Percentiles rank a stretch among this genome's conserved stretches.
These are phyloP conservation scores for Coemansia sp. DNA, from an alignment of 192 early-diverging fungal genomes.

Conservation along the genomic window DNA sequence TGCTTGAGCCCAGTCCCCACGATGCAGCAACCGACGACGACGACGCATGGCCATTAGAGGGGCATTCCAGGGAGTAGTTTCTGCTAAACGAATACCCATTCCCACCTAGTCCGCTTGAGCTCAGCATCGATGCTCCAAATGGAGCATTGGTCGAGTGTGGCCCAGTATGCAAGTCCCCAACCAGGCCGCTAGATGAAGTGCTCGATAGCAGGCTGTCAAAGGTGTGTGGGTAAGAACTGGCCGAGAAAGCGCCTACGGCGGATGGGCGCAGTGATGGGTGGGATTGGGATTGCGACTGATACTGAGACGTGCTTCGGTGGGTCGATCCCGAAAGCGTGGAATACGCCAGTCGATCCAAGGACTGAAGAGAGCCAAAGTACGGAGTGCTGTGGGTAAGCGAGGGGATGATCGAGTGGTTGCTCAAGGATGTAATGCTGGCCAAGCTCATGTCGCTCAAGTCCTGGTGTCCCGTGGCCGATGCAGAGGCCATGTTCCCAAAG, in stretches of 20 bases:
- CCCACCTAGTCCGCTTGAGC: not conserved
- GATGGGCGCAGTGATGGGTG: slow-evolving; percentile 1
- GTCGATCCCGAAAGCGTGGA: slow-evolving; percentile 7
- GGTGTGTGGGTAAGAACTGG: slow-evolving; percentile 13
- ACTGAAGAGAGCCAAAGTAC: slow-evolving; percentile 45
- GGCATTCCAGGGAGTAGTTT: slow-evolving; percentile 39
- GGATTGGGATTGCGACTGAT: slow-evolving; percentile 12
- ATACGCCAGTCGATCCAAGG: slow-evolving; percentile 40
- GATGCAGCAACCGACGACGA: slow-evolving; percentile 19
- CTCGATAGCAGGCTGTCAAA: slow-evolving; percentile 23
- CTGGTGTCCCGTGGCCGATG: slow-evolving; percentile 8
- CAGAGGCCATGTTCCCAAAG: slow-evolving; percentile 26
- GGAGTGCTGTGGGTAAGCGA: slow-evolving; percentile 25
- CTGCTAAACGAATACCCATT: slow-evolving; percentile 17
- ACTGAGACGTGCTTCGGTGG: slow-evolving; percentile 1
- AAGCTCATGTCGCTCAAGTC: slow-evolving; percentile 32
- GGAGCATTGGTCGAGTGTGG: not conserved
- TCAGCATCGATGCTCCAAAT: slow-evolving; percentile 18
- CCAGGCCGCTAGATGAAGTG: not conserved
- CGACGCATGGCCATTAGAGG: not conserved
- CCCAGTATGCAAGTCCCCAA: slow-evolving; percentile 3
- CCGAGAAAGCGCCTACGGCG: not conserved
- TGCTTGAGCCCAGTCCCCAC: slow-evolving; percentile 20
- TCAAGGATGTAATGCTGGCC: slow-evolving; percentile 29
- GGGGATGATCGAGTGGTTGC: slow-evolving; percentile 25